Base-by-base conservation (phyloP, 176 grass and related monocot genomes). In the Aegilops longissima region DNA sequence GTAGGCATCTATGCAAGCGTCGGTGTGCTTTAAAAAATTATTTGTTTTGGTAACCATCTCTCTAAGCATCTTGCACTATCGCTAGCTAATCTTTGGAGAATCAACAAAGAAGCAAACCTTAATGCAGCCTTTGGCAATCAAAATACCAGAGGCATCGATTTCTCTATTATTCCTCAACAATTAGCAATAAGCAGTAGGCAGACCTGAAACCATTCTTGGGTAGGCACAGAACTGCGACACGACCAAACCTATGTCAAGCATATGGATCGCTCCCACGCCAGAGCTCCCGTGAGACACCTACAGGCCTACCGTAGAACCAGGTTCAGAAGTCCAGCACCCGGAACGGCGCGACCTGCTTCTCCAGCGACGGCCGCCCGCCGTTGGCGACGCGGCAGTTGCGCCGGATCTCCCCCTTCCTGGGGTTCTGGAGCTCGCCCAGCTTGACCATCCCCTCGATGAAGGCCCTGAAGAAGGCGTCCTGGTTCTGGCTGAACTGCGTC, bases 361-460 rank as follows among this genome's bases (percentile, higher is more conserved):
- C n/a, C 8, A 77, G 21, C 81, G 39, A 6, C 1, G 33, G 52
- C 16, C 86, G 86, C 36, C 34, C 70, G 71, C 76, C 64, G 67
- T 99, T 99, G 45, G 81, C 90, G 21, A 96, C 84, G 30, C 97
- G 92, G 45, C 97, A 96, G 78, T 99, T 92, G 5, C 67, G 81
- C 29, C 97, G 86, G 45, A 99, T 89, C 90, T 99, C 97, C 5
- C 97, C 94, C 78, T 84, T 96, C 51, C 51, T 87, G 16, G 80
- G 77, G 35, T 93, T 92, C 49, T 99, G 97, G 80, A 93, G 79
- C 69, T 99, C 90, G 9, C 97, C 97, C 97, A 99, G 90, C 77
- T 78, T 94, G 77, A 99, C 16, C 97, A 99, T 99, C 40, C 97
- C 97, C 61, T 90, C 62, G 20, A 87, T 70, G 84, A 96, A 96